A percentile compares a stretch with the other conserved stretches of the same genome.
These are phyloP conservation scores for Dendrobium nobile DNA, from an alignment of 106 monocot species.

Conservation along the genomic window DNA sequence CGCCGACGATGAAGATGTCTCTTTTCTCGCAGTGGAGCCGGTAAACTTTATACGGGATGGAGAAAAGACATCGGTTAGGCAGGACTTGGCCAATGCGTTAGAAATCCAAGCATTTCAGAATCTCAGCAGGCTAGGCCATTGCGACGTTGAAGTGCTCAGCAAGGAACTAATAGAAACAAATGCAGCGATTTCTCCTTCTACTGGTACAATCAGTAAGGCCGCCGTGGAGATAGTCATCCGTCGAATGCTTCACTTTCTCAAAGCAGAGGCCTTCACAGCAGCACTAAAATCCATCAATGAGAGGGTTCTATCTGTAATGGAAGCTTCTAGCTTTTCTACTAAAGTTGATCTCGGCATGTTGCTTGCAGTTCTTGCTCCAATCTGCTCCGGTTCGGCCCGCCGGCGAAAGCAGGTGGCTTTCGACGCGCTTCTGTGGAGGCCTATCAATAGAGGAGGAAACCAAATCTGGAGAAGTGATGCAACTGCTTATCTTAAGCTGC, in stretches of 20 bases:
- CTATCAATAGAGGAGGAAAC: constrained; percentile 36
- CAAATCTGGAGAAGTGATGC: constrained; percentile 61
- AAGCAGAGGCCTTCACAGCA: constrained; percentile 76
- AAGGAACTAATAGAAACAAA: constrained; percentile 71
- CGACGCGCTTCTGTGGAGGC: constrained; percentile 77
- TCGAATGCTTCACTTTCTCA: constrained; percentile 68
- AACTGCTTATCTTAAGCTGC: constrained; percentile 58
- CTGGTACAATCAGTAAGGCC: constrained; percentile 73
- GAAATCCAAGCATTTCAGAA: constrained; percentile 81
- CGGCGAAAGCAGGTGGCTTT: constrained; percentile 57
- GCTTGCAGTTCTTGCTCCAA: constrained; percentile 72
- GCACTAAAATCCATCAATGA: constrained; percentile 83
- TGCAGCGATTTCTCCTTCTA: constrained; percentile 74
- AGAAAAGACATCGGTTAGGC: constrained; percentile 52
- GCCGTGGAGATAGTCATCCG: constrained; percentile 63
- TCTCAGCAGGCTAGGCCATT: constrained; percentile 50
- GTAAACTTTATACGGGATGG: constrained; percentile 75
- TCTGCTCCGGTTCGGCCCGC: constrained; percentile 55
- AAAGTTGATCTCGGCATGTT: constrained; percentile 77
- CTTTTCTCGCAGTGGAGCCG: constrained; percentile 52
- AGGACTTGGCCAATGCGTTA: constrained; percentile 77
- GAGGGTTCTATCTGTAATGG: constrained; percentile 68
- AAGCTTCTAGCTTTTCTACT: constrained; percentile 61
- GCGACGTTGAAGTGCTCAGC: constrained; percentile 55
- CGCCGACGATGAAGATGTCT: constrained; percentile 12